Evolutionary conservation across 345 rosid species (phyloP).

Genomic region (Eucalyptus marginata): DNA sequence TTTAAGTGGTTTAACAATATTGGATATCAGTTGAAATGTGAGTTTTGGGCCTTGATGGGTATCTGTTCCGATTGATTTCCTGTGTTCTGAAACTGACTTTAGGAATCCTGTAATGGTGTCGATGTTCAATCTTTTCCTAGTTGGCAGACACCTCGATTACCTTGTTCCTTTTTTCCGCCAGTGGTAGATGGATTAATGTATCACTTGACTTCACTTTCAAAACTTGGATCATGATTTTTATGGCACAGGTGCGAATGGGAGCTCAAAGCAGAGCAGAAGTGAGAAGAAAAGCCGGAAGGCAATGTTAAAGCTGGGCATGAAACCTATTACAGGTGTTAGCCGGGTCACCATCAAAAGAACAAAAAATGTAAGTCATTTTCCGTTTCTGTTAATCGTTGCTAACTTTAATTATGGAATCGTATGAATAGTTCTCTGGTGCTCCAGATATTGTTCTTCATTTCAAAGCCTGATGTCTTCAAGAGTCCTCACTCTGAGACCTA

Average conservation of each 20-base stretch:
- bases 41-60: not conserved
- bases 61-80: not conserved
- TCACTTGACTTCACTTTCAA: not conserved
- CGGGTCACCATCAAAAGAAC: constrained; percentile 81
- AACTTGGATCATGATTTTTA: not conserved
- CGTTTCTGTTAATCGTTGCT: not conserved
- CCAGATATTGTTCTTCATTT: constrained; percentile 72
- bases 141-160: not conserved
- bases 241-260: constrained; percentile 49
- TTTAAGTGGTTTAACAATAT: not conserved
- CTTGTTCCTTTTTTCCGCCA: not conserved
- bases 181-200: not conserved
- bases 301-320: constrained; percentile 80
- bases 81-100: not conserved
- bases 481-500: constrained; percentile 85
- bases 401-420: not conserved
- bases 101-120: not conserved
- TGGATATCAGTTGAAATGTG: not conserved
- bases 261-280: constrained; percentile 80
- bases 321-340: constrained; percentile 70
- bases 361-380: constrained; percentile 30
- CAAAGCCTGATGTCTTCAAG: constrained; percentile 86
- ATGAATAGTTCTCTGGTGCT: not conserved
- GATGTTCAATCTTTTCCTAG: not conserved
- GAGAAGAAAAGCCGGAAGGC: constrained; percentile 89